These are phyloP conservation scores for Ganoderma boninense DNA, from an alignment of 1,284 basidiomycete genomes.

Conservation along the genomic window DNA sequence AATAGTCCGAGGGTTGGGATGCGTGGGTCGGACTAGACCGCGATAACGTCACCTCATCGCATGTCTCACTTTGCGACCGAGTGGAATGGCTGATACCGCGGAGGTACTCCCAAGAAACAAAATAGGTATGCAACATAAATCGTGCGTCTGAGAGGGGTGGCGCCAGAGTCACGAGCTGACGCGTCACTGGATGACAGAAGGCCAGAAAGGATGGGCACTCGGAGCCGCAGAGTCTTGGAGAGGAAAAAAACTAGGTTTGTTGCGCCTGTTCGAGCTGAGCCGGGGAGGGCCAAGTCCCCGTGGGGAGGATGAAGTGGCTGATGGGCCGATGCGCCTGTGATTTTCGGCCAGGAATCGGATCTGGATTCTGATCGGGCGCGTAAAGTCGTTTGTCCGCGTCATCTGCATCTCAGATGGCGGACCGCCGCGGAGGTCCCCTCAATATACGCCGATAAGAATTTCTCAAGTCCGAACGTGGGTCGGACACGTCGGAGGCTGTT, in stretches of 20 bases:
- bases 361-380: constrained; percentile 24
- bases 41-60: constrained; percentile 13
- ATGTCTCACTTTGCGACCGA: not conserved
- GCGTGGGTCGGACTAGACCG: constrained; percentile 22
- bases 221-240: not conserved
- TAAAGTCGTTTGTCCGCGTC: constrained; percentile 21
- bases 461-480: constrained; percentile 14
- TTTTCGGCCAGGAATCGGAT: constrained; percentile 22
- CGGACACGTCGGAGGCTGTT: constrained; percentile 2
- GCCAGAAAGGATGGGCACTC: not conserved
- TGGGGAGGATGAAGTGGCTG: constrained; percentile 23
- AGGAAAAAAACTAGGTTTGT: not conserved
- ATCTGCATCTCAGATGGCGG: constrained; percentile 33
- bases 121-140: not conserved
- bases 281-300: constrained; percentile 21
- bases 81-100: not conserved
- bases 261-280: not conserved
- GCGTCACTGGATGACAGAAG: not conserved
- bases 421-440: constrained; percentile 14
- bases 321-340: constrained; percentile 22
- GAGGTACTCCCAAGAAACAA: not conserved
- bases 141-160: not conserved
- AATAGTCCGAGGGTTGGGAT: constrained; percentile 22
- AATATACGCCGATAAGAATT: constrained; percentile 19
- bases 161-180: not conserved